phyloP scores from a whole-genome alignment of 495 filamentous ascomycete genomes.

The Echria macrotheca region DNA sequence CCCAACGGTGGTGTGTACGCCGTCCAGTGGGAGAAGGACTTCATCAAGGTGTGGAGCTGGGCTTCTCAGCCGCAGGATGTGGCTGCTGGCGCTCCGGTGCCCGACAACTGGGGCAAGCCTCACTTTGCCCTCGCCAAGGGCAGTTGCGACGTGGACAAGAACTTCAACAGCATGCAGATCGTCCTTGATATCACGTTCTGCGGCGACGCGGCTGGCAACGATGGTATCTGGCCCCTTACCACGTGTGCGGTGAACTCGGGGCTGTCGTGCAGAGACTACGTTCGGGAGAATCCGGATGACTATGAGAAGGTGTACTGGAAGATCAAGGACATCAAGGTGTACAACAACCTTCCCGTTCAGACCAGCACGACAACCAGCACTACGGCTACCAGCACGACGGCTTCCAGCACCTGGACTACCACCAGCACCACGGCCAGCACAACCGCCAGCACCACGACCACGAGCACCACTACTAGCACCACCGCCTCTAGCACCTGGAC shows the following conservation, averaged over 20 bases:
- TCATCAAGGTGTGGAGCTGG: slow-evolving; percentile 73
- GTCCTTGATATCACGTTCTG: slow-evolving; percentile 48
- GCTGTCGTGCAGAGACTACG: slow-evolving; percentile 50
- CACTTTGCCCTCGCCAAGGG: slow-evolving; percentile 43
- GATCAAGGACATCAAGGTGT: slow-evolving; percentile 51
- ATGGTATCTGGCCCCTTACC: slow-evolving; percentile 19
- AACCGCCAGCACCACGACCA: slow-evolving; percentile 40
- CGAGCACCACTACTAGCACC: neutral
- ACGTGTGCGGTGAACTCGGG: slow-evolving; percentile 17
- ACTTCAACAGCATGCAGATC: slow-evolving; percentile 43
- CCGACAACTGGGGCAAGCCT: slow-evolving; percentile 60
- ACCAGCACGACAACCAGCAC: slow-evolving; percentile 23
- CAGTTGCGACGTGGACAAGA: slow-evolving; percentile 38
- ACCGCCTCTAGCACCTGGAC: neutral
- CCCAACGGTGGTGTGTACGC: slow-evolving; percentile 63
- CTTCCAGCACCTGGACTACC: neutral
- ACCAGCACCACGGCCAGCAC: slow-evolving; percentile 20
- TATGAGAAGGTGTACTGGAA: slow-evolving; percentile 55
- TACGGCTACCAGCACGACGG: slow-evolving; percentile 3
- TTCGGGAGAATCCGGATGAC: slow-evolving; percentile 49
- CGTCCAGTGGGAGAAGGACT: slow-evolving; percentile 61
- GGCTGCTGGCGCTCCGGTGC: slow-evolving; percentile 55
- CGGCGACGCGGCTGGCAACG: slow-evolving; percentile 37
- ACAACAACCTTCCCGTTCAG: slow-evolving; percentile 21
- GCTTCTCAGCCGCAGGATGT: slow-evolving; percentile 39